phyloP scores from a whole-genome alignment of 176 grass and related monocot species.

The Carex parvula region DNA sequence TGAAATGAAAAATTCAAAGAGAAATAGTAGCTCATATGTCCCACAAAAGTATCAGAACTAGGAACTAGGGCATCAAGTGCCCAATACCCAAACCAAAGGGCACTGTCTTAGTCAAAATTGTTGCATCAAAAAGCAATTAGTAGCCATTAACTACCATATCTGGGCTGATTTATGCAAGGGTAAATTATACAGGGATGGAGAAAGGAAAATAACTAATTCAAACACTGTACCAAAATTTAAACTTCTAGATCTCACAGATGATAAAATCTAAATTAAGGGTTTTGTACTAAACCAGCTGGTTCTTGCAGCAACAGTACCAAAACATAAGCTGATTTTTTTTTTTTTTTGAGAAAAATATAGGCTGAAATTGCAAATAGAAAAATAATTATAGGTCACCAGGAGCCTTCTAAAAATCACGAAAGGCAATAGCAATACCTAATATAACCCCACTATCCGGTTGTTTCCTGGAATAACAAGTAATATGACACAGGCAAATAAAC shows the following conservation, averaged over 20 bases:
- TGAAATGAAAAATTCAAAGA: not conserved
- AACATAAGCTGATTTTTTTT: not conserved
- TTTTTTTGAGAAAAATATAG: not conserved
- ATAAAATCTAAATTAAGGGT: not conserved
- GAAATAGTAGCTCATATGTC: not conserved
- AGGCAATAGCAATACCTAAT: not conserved
- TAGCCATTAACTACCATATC: not conserved
- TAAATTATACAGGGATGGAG: not conserved
- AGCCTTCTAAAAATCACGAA: not conserved
- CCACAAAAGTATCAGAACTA: not conserved
- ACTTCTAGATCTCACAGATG: not conserved
- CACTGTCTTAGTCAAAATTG: conserved; percentile 7
- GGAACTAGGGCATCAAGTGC: not conserved
- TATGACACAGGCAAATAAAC: conserved; percentile 4
- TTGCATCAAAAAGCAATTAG: conserved; percentile 4
- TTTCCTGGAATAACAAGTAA: conserved; percentile 1
- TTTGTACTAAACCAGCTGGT: not conserved
- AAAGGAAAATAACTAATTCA: not conserved
- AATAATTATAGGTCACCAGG: not conserved
- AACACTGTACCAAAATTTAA: not conserved
- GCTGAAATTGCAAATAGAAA: conserved; percentile 2
- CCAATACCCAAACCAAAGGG: not conserved
- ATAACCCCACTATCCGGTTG: not conserved
- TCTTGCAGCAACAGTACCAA: not conserved
- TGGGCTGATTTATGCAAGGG: not conserved